Base-by-base conservation (phyloP, 805 yeast species). In the Ogataea haglerorum region DNA sequence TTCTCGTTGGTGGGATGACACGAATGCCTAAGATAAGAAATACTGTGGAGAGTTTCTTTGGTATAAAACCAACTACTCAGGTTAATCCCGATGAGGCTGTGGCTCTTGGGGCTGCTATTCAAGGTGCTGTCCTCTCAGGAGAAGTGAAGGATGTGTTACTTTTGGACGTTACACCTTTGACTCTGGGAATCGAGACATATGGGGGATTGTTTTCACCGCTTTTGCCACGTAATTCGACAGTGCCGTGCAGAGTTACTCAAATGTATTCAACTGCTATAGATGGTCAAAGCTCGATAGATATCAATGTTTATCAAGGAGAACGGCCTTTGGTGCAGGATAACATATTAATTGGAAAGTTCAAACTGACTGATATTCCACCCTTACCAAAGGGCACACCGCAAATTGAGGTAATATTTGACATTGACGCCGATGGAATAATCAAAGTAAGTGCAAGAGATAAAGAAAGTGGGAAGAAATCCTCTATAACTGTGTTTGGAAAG, bases 271-370 rank as follows among this genome's bases (percentile, higher is more conserved):
- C 96, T 47, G 96, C 95, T 36, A 88, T 93, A 48, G 88, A 91
- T 57, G 96, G 96, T 56, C 96, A 88, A 73, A 87, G 91, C 56
- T 80, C 95, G 40, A 95, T 88, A 53, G 95, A 88, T 72, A 85
- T 89, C 68, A 85, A 95, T 67, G 97, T 89, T 45, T 89, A 86
- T 87, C 97, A 89, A 75, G 97, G 97, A 67, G 97, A 89, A 74
- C 80, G 97, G 70, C 95, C 90, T 67, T 77, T 89, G 60, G 95
- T 91, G 54, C 82, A 89, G 69, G 96, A 89, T 76, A 90, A 89
- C 80, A 89, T 87, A 73, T 76, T 88, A 63, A 87, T 89, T 63
- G 97, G 96, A 63, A 86, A 86, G 78, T 89, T 89, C 72, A 89
- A 91, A 54, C 75, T 89, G 56, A 73, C 88, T 47, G 96, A 93